Evolutionary conservation across 2,329 filamentous ascomycete species (phyloP), one percentile per base, ranked within the genome.

Genomic region (Bipolaris victoriae): DNA sequence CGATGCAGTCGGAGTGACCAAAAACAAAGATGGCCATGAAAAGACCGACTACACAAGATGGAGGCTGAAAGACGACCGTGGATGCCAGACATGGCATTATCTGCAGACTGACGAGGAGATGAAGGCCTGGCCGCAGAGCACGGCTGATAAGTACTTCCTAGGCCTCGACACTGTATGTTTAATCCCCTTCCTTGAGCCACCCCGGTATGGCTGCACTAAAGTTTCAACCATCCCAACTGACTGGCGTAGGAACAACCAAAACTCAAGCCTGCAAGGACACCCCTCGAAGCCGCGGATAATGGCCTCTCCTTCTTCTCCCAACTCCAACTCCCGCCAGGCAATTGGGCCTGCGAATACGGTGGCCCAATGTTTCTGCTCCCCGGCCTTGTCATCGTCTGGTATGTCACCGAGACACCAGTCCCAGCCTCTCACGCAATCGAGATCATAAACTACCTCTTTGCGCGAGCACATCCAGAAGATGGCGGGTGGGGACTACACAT

Each of bases 401-500:
- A 96, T 74, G 90, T 90, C 50, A 98, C 93, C 61, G 88, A 93
- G 73, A 97, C 92, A 50, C 90, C 90, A 3, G 91, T 99, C 55
- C 88, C 92, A 1, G 85, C 87, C 60, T 86, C 90, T 57, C 89
- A 92, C 74, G 88, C 89, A 20, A 91, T 87, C 43, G 95, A 97
- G 76, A 96, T 99, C 72, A 94, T 89, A 73, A 92, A 94, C 66
- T 99, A 99, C 77, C 82, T 99, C 1, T 90, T 92, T 70, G 90
- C 92, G 3, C 88, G 92, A 51, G 91, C 94, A 48, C 82, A 97
- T 65, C 89, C 90, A 0, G 86, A 90, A 47, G 92, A 98, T 76
- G 94, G 95, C n/a, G 95, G 95, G 6, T 99, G 95, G 95, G 95
- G 95, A 0, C 80, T 99, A 36, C 95, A 99, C 68, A 96, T 96